Evolutionary conservation across 805 yeast genomes (phyloP).

Genomic region (Pichia paraexigua): DNA sequence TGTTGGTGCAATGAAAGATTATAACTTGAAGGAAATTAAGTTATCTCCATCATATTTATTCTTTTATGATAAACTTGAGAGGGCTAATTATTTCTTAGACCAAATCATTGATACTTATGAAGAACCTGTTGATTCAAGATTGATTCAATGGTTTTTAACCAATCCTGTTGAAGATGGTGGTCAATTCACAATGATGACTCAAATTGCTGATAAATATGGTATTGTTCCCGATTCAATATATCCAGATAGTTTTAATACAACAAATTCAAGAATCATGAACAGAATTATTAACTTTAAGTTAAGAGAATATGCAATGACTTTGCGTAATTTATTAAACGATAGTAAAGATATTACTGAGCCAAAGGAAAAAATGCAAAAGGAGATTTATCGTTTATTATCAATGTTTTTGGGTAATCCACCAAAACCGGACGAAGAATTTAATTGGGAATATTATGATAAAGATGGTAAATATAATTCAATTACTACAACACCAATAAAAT

Average conservation of each 20-base stretch:
- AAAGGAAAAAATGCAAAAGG: conserved; percentile 40
- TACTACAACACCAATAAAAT: conserved; percentile 56
- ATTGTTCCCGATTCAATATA: conserved; percentile 64
- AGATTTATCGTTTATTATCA: conserved; percentile 56
- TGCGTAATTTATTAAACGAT: conserved; percentile 41
- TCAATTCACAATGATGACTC: conserved; percentile 77
- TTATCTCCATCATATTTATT: conserved; percentile 72
- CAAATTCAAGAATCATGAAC: conserved; percentile 47
- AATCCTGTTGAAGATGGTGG: conserved; percentile 82
- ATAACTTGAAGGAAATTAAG: conserved; percentile 61
- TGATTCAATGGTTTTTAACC: conserved; percentile 54
- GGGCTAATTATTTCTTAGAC: conserved; percentile 72
- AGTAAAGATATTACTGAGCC: conserved; percentile 32
- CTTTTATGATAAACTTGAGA: conserved; percentile 82
- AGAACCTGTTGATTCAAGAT: conserved; percentile 60
- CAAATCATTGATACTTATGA: conserved; percentile 63
- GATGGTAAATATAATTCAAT: conserved; percentile 43
- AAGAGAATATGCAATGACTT: conserved; percentile 67
- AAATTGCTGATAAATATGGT: conserved; percentile 74
- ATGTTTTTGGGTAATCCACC: conserved; percentile 77
- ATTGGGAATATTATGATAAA: conserved; percentile 72
- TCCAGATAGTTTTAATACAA: conserved; percentile 58
- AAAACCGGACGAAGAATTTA: conserved; percentile 54
- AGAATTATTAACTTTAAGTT: conserved; percentile 57
- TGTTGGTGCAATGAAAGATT: conserved; percentile 49